A percentile compares a stretch with the other conserved stretches of the same genome.
Conservation (phyloP, 2,329 filamentous ascomycete genomes). For the Nemania bipapillata region DNA sequence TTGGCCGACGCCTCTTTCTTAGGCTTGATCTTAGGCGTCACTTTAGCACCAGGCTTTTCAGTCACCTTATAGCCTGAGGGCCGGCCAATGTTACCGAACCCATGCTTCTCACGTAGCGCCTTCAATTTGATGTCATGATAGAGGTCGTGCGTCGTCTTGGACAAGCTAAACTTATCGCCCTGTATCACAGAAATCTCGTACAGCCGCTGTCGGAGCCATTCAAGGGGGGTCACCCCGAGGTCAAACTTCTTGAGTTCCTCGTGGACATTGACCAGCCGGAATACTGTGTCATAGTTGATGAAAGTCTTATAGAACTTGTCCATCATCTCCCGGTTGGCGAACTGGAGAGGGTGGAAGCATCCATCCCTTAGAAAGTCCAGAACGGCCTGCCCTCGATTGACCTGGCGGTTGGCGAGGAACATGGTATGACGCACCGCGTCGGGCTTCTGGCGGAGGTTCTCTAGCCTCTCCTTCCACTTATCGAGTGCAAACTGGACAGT, state of each 20-base stretch:
- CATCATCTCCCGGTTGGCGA: slow-evolving; percentile 64
- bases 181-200: slow-evolving; percentile 60
- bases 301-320: slow-evolving; percentile 54
- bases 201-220: slow-evolving; percentile 68
- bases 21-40: slow-evolving; percentile 45
- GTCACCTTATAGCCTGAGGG: slow-evolving; percentile 59
- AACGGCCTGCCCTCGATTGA: slow-evolving; percentile 65
- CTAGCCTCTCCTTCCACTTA: slow-evolving; percentile 62
- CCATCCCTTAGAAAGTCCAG: slow-evolving; percentile 63
- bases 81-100: slow-evolving; percentile 67
- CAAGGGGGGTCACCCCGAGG: slow-evolving; percentile 63
- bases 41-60: slow-evolving; percentile 53
- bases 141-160: slow-evolving; percentile 63
- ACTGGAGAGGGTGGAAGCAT: slow-evolving; percentile 67
- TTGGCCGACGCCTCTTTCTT: slow-evolving; percentile 43
- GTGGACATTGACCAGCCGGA: slow-evolving; percentile 65
- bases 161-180: slow-evolving; percentile 63
- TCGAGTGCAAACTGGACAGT: slow-evolving; percentile 58
- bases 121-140: slow-evolving; percentile 67
- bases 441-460: slow-evolving; percentile 44
- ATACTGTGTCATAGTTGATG: slow-evolving; percentile 67
- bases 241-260: slow-evolving; percentile 65
- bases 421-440: slow-evolving; percentile 55
- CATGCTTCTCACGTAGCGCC: slow-evolving; percentile 62
- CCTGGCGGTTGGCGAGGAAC: slow-evolving; percentile 66